These are phyloP conservation scores for Sicyos edulis DNA, from an alignment of 306 rosid species.

Conservation along the genomic window DNA sequence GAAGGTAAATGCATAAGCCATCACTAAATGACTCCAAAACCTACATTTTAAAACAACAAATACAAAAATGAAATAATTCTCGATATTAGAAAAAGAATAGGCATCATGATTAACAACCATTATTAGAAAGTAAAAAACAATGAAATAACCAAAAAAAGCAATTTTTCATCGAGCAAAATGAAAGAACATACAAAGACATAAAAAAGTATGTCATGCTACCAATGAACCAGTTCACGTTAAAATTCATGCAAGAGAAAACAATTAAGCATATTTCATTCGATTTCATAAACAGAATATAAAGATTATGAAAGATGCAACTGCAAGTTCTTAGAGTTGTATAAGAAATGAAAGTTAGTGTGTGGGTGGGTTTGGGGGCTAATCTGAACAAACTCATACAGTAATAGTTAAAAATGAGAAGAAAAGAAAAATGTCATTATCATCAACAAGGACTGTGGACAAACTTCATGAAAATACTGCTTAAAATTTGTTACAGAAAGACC, in stretches of 20 bases:
- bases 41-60: conserved; percentile 28
- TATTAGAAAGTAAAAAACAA: not conserved
- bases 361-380: too few relatives aligned
- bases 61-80: not conserved
- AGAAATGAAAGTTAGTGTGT: too few relatives aligned
- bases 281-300: not conserved
- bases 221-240: not conserved
- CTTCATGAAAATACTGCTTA: not conserved
- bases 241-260: conserved; percentile 1
- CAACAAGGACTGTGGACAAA: not conserved
- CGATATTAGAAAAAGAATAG: not conserved
- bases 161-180: not conserved
- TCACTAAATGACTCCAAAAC: conserved; percentile 71
- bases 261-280: not conserved
- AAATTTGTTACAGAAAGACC: not conserved
- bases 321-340: too few relatives aligned
- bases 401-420: not conserved
- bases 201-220: not conserved
- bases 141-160: not conserved
- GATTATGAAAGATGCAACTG: not conserved
- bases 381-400: not conserved
- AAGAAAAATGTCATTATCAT: not conserved
- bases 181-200: too few relatives aligned
- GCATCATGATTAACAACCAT: not conserved
- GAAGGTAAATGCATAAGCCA: conserved; percentile 27